Evolutionary conservation across 2,329 filamentous ascomycete genomes (phyloP).

Genomic region (Trichoderma koningii): DNA sequence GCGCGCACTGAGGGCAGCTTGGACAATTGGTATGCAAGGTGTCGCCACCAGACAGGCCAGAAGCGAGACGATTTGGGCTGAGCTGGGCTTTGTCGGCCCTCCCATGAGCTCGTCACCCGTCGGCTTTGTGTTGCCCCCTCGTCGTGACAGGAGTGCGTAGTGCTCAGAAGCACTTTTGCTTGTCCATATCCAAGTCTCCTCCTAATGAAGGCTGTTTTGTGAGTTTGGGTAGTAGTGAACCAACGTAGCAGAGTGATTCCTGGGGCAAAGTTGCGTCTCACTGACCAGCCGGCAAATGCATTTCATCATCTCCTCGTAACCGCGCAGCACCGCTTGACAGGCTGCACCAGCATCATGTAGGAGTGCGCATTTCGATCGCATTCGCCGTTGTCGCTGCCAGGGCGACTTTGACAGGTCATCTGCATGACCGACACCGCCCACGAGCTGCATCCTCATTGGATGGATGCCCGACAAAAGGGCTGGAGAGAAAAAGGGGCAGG

Average conservation of each 20-base stretch:
- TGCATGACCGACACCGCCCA: conserved; percentile 2
- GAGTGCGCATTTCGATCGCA: not conserved
- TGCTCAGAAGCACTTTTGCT: not conserved
- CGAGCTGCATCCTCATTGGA: not conserved
- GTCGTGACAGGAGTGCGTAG: too few species aligned
- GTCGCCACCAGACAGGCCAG: not conserved
- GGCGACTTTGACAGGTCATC: not conserved
- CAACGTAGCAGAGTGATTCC: not conserved
- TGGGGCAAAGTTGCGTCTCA: not conserved
- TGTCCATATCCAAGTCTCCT: too few species aligned
- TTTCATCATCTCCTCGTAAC: not conserved
- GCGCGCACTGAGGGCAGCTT: not conserved
- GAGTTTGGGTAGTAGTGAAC: not conserved
- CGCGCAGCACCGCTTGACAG: not conserved
- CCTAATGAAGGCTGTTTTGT: not conserved
- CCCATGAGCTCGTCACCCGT: not conserved
- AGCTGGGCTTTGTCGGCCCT: not conserved
- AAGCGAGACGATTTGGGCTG: not conserved
- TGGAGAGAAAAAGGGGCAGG: not conserved
- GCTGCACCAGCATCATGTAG: not conserved
- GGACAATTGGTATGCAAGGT: too few species aligned
- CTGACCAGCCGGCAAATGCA: not conserved
- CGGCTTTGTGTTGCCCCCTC: too few species aligned
- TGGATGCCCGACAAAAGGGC: not conserved
- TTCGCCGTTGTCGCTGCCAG: not conserved